phyloP scores from a whole-genome alignment of 1,284 basidiomycete genomes.

The Cryptococcus sp. region DNA sequence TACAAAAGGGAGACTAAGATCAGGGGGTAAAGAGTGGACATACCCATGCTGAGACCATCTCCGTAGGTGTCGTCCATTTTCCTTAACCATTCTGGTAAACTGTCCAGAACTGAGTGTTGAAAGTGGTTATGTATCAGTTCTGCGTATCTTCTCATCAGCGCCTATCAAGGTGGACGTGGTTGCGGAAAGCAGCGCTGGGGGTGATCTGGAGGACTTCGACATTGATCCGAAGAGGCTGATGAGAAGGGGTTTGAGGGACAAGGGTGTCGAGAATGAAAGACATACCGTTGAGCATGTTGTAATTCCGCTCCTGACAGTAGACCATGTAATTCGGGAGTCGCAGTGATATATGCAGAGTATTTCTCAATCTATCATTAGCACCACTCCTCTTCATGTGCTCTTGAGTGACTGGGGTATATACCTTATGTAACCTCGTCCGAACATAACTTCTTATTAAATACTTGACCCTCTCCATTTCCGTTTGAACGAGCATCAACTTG shows the following conservation, averaged over 20 bases:
- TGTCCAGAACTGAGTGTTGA: constrained; percentile 66
- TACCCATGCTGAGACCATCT: constrained; percentile 70
- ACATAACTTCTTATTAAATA: constrained; percentile 83
- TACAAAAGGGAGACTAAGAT: no score
- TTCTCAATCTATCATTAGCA: constrained; percentile 67
- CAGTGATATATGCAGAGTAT: constrained; percentile 69
- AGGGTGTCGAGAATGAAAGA: not conserved
- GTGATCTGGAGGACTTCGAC: no score
- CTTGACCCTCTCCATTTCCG: constrained; percentile 86
- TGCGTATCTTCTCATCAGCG: constrained; percentile 57
- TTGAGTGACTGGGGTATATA: constrained; percentile 41
- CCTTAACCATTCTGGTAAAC: constrained; percentile 67
- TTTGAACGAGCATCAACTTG: constrained; percentile 82
- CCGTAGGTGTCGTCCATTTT: constrained; percentile 63
- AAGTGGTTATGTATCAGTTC: constrained; percentile 69
- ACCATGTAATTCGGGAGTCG: constrained; percentile 62
- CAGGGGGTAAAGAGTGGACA: constrained; percentile 30
- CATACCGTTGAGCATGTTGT: constrained; percentile 67
- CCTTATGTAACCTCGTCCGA: constrained; percentile 79
- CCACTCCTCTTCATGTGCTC: not conserved
- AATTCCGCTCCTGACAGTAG: constrained; percentile 73
- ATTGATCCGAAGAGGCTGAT: no score
- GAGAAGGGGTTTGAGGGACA: not conserved
- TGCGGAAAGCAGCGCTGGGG: not conserved
- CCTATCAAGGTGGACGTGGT: no score